A percentile compares a stretch with the other conserved stretches of the same genome.
These are phyloP conservation scores for Pulchroboletus neoregius DNA, from an alignment of 1,284 basidiomycete species.

Conservation along the genomic window DNA sequence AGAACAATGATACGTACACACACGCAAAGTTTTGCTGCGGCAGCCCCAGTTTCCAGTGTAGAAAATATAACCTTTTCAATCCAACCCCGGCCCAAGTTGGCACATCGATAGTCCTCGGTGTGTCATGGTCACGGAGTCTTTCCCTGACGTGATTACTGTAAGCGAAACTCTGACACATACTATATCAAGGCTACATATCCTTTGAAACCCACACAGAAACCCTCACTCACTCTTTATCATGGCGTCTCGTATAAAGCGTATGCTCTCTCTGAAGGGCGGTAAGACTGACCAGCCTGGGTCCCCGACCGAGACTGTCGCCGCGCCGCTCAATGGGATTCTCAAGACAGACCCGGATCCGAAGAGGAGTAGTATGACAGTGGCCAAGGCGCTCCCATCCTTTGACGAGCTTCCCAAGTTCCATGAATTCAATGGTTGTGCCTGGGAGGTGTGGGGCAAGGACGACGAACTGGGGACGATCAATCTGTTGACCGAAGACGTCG, in stretches of 20 bases:
- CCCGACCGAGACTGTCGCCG: background rate
- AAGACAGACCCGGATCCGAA: background rate
- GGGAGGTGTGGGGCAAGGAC: constrained; percentile 67
- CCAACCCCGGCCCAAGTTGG: background rate
- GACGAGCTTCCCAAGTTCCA: constrained; percentile 60
- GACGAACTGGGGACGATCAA: constrained; percentile 73
- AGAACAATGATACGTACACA: no score
- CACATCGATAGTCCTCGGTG: background rate
- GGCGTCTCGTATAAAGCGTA: constrained; percentile 14
- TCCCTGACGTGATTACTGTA: background rate
- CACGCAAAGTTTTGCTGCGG: no score
- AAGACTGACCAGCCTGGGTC: constrained; percentile 8
- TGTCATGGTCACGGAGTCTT: background rate
- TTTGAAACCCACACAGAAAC: background rate
- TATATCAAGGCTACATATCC: constrained; percentile 7
- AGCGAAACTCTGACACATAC: background rate
- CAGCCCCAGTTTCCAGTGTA: no score
- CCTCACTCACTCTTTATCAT: constrained; percentile 9
- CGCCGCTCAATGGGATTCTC: background rate
- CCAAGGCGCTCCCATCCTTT: constrained; percentile 47
- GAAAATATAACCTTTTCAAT: no score
- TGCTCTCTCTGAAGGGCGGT: constrained; percentile 15
- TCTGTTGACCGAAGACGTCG: constrained; percentile 60
- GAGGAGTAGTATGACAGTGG: background rate
- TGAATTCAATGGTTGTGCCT: constrained; percentile 60